Conservation (phyloP, 768 basidiomycete species). For the Fibroporia radiculosa region DNA sequence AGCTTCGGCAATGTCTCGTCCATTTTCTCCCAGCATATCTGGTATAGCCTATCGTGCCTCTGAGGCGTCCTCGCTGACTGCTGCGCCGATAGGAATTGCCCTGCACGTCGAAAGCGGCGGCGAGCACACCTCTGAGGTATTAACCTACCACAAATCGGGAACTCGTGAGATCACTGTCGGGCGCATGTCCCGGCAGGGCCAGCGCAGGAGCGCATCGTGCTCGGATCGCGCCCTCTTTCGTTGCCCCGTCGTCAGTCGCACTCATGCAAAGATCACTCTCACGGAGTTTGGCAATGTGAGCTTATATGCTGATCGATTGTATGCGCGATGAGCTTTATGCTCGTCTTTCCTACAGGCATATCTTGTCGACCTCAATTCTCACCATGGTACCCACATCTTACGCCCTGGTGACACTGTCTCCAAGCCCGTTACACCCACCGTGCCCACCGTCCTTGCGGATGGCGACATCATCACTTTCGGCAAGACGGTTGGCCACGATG, state of each 20-base stretch:
- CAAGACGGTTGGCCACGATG: constrained; percentile 60
- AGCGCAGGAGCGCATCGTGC: constrained; percentile 32
- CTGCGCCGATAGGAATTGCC: constrained; percentile 40
- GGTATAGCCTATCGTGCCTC: too few relatives aligned
- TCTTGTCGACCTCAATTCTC: constrained; percentile 62
- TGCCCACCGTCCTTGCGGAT: constrained; percentile 48
- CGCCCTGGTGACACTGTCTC: constrained; percentile 42
- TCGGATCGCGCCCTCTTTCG: constrained; percentile 50
- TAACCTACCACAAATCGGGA: constrained; percentile 46
- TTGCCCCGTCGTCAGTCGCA: constrained; percentile 74
- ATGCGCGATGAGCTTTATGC: constrained; percentile 15
- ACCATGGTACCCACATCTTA: constrained; percentile 69
- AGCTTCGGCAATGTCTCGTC: too few relatives aligned
- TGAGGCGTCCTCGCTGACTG: too few relatives aligned
- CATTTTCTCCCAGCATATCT: too few relatives aligned
- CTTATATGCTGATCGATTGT: constrained; percentile 6
- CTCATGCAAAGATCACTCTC: constrained; percentile 72
- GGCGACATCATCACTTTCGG: constrained; percentile 74
- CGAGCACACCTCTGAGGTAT: constrained; percentile 33
- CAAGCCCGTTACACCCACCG: constrained; percentile 44
- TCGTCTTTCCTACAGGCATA: constrained; percentile 42
- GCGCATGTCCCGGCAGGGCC: constrained; percentile 53
- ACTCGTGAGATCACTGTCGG: constrained; percentile 56
- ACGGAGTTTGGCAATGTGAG: constrained; percentile 63
- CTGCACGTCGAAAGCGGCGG: constrained; percentile 51